A percentile compares a stretch with the other conserved stretches of the same genome.
Conservation (phyloP, 2,329 filamentous ascomycete genomes). For the Sarocladium kiliense region DNA sequence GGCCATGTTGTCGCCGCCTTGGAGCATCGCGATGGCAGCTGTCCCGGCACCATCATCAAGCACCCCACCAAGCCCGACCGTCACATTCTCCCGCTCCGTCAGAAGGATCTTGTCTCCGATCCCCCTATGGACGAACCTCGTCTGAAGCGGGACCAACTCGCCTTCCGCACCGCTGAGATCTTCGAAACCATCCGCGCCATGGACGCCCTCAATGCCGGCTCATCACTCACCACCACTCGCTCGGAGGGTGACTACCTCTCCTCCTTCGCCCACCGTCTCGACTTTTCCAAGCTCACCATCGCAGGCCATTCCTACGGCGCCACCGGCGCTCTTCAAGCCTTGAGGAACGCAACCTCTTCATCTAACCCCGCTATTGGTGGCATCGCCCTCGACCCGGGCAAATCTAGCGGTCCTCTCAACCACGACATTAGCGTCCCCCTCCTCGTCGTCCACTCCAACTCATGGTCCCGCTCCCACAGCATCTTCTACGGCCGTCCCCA, state of each 20-base stretch:
- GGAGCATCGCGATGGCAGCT: conserved; percentile 48
- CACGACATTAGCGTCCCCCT: conserved; percentile 51
- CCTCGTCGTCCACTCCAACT: conserved; percentile 58
- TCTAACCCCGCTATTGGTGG: conserved; percentile 40
- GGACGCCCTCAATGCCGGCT: conserved; percentile 31
- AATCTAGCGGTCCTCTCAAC: conserved; percentile 58
- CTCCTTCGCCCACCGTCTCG: conserved; percentile 48
- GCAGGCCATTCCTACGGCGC: conserved; percentile 63
- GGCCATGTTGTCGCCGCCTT: conserved; percentile 44
- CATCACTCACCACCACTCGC: conserved; percentile 33
- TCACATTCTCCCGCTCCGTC: conserved; percentile 28
- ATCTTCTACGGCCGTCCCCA: conserved; percentile 60
- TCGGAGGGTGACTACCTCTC: conserved; percentile 40
- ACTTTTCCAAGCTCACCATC: conserved; percentile 46
- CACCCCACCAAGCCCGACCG: conserved; percentile 16
- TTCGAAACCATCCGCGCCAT: conserved; percentile 38
- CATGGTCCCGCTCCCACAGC: conserved; percentile 54
- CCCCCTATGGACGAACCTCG: conserved; percentile 27
- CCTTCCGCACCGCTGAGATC: conserved; percentile 46
- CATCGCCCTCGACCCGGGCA: conserved; percentile 62
- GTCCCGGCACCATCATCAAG: conserved; percentile 36
- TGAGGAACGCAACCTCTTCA: conserved; percentile 37
- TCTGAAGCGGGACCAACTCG: conserved; percentile 42
- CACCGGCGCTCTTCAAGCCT: conserved; percentile 55
- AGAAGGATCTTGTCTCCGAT: conserved; percentile 25